These are phyloP conservation scores for Fusarium fujikuroi DNA, from an alignment of 2,329 filamentous ascomycete genomes.

Conservation along the genomic window DNA sequence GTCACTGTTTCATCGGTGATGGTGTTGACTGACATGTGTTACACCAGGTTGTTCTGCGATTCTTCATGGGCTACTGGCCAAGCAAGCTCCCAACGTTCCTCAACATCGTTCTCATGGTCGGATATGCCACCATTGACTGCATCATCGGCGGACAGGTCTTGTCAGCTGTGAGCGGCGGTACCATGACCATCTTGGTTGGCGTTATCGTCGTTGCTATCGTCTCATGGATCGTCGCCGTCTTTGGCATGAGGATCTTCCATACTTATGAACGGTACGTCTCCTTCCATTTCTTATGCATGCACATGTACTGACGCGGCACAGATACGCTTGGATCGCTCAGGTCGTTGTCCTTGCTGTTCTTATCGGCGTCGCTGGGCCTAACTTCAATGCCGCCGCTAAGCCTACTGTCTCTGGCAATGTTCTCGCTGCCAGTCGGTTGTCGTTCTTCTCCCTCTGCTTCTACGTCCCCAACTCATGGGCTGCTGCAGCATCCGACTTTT, in stretches of 20 bases:
- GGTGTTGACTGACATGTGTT: conserved; percentile 1
- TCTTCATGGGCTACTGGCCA: conserved; percentile 76
- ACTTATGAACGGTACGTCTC: conserved; percentile 69
- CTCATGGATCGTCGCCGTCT: conserved; percentile 78
- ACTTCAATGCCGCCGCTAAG: conserved; percentile 71
- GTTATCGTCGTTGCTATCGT: conserved; percentile 80
- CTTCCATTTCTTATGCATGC: neutral
- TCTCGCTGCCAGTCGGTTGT: conserved; percentile 68
- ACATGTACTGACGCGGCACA: conserved; percentile 21
- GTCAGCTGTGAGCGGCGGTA: conserved; percentile 72
- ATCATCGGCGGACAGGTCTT: conserved; percentile 85
- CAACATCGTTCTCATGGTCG: conserved; percentile 72
- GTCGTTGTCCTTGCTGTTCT: conserved; percentile 79
- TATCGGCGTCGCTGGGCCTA: conserved; percentile 71
- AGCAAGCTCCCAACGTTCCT: conserved; percentile 47
- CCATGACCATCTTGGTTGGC: conserved; percentile 77
- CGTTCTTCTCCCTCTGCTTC: conserved; percentile 76
- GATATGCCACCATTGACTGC: conserved; percentile 81
- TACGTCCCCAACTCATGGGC: conserved; percentile 69
- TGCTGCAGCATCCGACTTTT: conserved; percentile 80
- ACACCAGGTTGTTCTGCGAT: conserved; percentile 70
- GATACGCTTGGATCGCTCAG: conserved; percentile 68
- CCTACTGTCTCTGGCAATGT: conserved; percentile 69
- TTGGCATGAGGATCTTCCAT: conserved; percentile 66
- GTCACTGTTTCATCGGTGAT: too few species aligned